Conservation (phyloP, 2,329 filamentous ascomycete species). For the Cladosporium sp. region DNA sequence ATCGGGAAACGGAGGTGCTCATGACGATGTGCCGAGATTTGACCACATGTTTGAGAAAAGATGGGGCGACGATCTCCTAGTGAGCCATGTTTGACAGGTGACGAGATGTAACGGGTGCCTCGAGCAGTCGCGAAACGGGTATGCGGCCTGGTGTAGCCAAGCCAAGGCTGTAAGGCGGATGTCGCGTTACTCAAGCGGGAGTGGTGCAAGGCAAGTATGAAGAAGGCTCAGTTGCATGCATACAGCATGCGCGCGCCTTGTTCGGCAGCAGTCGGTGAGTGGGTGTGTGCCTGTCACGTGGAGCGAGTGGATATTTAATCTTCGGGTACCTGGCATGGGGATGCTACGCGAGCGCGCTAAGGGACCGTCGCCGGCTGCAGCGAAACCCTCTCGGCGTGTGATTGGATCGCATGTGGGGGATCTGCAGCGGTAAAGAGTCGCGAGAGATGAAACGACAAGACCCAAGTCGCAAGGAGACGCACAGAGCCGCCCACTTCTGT, state of each 20-base stretch:
- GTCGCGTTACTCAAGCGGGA: too few species aligned
- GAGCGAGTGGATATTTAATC: too few species aligned
- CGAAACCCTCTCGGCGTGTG: background rate
- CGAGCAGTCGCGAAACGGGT: background rate
- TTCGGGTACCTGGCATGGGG: background rate
- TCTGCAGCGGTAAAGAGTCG: background rate
- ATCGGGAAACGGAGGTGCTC: conserved; percentile 18
- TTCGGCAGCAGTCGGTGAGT: background rate
- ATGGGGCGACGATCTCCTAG: background rate
- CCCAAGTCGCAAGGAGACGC: background rate
- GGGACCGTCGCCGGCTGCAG: background rate
- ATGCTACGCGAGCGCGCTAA: background rate
- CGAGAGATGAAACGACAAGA: conserved; percentile 6
- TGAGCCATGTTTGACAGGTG: background rate
- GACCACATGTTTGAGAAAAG: conserved; percentile 6
- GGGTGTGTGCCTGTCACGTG: background rate
- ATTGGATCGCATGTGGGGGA: conserved; percentile 1
- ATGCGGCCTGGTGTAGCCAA: background rate
- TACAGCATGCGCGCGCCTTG: too few species aligned
- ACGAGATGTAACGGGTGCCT: conserved; percentile 1
- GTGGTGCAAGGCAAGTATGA: too few species aligned
- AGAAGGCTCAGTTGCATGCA: too few species aligned
- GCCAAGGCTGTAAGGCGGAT: too few species aligned
- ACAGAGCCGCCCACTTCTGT: background rate
- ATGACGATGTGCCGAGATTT: background rate